These are phyloP conservation scores for Daldinia vernicosa DNA, from an alignment of 495 filamentous ascomycete genomes.

Conservation along the genomic window DNA sequence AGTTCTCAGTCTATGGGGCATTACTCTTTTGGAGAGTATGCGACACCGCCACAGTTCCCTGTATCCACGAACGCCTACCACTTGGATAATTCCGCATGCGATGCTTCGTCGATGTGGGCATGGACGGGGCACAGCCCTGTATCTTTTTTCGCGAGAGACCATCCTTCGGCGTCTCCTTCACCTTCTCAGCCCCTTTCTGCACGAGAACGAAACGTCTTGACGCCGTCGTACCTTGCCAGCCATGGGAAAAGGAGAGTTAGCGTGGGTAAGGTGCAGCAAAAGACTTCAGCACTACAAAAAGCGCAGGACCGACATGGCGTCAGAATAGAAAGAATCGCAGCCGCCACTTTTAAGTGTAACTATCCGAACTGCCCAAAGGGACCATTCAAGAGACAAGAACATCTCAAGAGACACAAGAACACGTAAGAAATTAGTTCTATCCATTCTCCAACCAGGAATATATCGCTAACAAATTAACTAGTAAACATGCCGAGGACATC, in stretches of 20 bases:
- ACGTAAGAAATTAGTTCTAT: conserved; percentile 55
- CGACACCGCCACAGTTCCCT: conserved; percentile 27
- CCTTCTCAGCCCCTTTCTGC: conserved; percentile 26
- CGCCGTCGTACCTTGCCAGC: conserved; percentile 28
- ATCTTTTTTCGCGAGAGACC: conserved; percentile 31
- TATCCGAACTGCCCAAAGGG: conserved; percentile 52
- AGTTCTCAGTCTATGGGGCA: conserved; percentile 21
- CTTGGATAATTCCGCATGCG: conserved; percentile 16
- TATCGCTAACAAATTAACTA: conserved; percentile 19
- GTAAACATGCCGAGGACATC: conserved; percentile 38
- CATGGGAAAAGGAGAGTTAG: conserved; percentile 38
- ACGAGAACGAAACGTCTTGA: conserved; percentile 23
- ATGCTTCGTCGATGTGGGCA: conserved; percentile 34
- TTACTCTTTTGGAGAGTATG: conserved; percentile 32
- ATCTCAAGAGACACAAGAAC: conserved; percentile 70
- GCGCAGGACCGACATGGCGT: conserved; percentile 39
- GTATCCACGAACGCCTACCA: conserved; percentile 24
- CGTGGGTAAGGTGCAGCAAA: conserved; percentile 46
- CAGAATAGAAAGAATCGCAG: conserved; percentile 38
- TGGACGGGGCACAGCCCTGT: conserved; percentile 39
- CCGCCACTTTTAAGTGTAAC: conserved; percentile 43
- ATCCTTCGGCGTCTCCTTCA: conserved; percentile 34
- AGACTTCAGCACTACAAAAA: conserved; percentile 47
- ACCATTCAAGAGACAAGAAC: conserved; percentile 68
- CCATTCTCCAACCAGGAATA: neutral